Evolutionary conservation across 768 basidiomycete genomes (phyloP).

Genomic region (Suillus sp.): DNA sequence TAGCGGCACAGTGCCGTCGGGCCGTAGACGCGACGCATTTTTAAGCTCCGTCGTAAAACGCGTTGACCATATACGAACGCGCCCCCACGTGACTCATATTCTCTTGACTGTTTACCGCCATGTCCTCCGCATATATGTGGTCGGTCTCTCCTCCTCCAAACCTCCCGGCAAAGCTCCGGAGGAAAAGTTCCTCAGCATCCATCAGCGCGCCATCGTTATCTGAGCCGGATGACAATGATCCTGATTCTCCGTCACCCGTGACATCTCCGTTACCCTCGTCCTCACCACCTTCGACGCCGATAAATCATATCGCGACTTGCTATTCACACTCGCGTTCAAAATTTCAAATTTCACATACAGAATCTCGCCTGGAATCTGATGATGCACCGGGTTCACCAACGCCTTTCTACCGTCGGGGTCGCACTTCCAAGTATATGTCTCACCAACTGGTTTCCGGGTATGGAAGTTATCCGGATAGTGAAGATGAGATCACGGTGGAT

Average conservation of each 20-base stretch:
- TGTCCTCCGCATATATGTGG: conserved; percentile 22
- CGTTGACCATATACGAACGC: conserved; percentile 28
- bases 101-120: conserved; percentile 30
- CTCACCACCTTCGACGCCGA: conserved; percentile 22
- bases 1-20: neutral
- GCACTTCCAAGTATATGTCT: neutral
- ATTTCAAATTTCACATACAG: neutral
- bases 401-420: conserved; percentile 7
- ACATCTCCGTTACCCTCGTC: conserved; percentile 26
- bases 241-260: conserved; percentile 14
- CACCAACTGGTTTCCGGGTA: neutral
- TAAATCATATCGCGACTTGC: neutral
- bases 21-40: conserved; percentile 8
- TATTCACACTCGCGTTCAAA: neutral
- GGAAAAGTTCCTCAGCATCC: conserved; percentile 27
- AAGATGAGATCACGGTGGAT: neutral
- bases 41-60: conserved; percentile 38
- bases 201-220: conserved; percentile 14
- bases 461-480: conserved; percentile 2
- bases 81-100: conserved; percentile 35
- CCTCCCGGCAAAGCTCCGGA: conserved; percentile 24
- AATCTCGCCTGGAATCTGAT: neutral
- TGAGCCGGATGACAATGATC: neutral
- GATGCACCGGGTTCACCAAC: conserved; percentile 8
- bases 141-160: conserved; percentile 16